These are phyloP conservation scores for Anthracocystis setariae DNA, from an alignment of 1,284 basidiomycete genomes.

Conservation along the genomic window DNA sequence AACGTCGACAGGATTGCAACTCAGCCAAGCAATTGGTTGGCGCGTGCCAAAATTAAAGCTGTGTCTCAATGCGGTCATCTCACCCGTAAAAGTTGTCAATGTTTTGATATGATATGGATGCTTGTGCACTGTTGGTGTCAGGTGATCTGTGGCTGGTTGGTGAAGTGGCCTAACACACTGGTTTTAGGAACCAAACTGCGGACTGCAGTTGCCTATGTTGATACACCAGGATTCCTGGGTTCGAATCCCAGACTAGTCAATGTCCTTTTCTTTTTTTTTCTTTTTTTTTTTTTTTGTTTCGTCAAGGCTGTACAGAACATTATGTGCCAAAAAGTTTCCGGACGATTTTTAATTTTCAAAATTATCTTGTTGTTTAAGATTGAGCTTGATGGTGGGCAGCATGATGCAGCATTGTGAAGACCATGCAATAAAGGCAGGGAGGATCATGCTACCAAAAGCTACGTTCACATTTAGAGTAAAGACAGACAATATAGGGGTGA, in stretches of 20 bases:
- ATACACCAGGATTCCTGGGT: slow-evolving; percentile 51
- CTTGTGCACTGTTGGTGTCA: neutral
- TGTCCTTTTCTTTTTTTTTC: slow-evolving; percentile 11
- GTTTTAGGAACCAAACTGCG: slow-evolving; percentile 35
- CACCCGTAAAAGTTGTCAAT: no score
- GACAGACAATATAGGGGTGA: no score
- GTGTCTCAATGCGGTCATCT: slow-evolving; percentile 8
- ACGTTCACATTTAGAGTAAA: no score
- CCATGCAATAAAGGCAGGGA: no score
- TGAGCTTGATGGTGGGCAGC: no score
- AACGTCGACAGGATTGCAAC: no score
- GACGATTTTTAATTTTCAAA: no score
- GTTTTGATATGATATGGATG: neutral
- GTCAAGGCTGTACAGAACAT: neutral
- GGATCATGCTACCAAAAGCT: no score
- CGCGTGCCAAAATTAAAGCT: neutral
- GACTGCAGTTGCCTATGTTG: neutral
- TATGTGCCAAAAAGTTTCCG: no score
- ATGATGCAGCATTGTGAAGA: no score
- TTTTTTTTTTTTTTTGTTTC: slow-evolving; percentile 6
- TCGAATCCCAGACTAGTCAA: slow-evolving; percentile 56
- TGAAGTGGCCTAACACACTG: slow-evolving; percentile 55
- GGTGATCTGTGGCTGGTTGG: slow-evolving; percentile 41
- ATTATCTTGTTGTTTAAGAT: no score
- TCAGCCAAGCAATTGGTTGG: no score